Conservation (phyloP, 306 rosid genomes). For the Pueraria montana region DNA sequence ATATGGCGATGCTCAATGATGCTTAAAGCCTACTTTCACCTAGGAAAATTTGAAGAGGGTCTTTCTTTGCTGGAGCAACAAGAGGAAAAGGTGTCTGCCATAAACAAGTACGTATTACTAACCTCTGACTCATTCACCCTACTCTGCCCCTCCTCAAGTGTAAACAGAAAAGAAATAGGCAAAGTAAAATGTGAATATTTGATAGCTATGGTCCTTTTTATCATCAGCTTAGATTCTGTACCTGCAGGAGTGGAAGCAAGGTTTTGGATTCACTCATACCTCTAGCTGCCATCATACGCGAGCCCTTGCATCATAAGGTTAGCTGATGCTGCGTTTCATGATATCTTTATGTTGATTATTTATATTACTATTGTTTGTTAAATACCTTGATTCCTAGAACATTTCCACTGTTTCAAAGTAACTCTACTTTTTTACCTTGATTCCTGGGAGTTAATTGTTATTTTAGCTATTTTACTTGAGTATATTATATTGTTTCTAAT, state of each 20-base stretch:
- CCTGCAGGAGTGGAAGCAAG: slow-evolving; percentile 79
- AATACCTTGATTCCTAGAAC: slow-evolving; percentile 12
- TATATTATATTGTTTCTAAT: background rate
- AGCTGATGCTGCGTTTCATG: slow-evolving; percentile 39
- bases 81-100: slow-evolving; percentile 63
- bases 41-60: slow-evolving; percentile 93
- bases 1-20: slow-evolving; percentile 83
- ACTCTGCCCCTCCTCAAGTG: slow-evolving; percentile 9
- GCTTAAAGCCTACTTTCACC: slow-evolving; percentile 77
- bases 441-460: slow-evolving; percentile 22
- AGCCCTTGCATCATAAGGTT: slow-evolving; percentile 84
- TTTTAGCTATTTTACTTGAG: slow-evolving; percentile 22
- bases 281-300: slow-evolving; percentile 67
- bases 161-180: background rate
- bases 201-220: slow-evolving; percentile 22
- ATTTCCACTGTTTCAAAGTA: slow-evolving; percentile 20
- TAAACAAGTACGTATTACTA: slow-evolving; percentile 60
- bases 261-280: slow-evolving; percentile 74
- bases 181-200: slow-evolving; percentile 32
- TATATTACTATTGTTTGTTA: slow-evolving; percentile 5
- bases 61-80: slow-evolving; percentile 79
- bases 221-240: slow-evolving; percentile 49
- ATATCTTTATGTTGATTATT: slow-evolving; percentile 26
- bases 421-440: background rate
- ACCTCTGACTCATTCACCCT: slow-evolving; percentile 32